Evolutionary conservation across 352 stramenopile species (phyloP).

Genomic region (Phytophthora macrochlamydospora): DNA sequence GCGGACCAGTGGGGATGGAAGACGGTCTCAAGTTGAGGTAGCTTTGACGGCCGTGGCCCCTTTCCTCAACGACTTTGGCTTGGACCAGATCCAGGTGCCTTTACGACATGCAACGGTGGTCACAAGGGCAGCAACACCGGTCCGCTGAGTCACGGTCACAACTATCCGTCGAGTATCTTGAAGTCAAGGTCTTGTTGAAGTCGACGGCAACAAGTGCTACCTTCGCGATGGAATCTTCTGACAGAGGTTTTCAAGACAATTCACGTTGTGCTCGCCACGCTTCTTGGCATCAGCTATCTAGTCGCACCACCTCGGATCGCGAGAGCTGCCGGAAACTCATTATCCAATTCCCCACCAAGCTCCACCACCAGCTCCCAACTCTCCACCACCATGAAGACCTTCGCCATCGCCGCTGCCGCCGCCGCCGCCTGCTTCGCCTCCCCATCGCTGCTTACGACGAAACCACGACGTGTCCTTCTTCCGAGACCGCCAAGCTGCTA

Average conservation of each 20-base stretch:
- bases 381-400: conserved; percentile 47
- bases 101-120: conserved; percentile 23
- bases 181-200: neutral
- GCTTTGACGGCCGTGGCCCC: neutral
- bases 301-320: too few species aligned
- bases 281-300: neutral
- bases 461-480: conserved; percentile 28
- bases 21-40: conserved; percentile 1
- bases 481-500: conserved; percentile 41
- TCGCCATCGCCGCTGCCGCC: conserved; percentile 27
- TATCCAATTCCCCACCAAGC: conserved; percentile 44
- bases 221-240: neutral
- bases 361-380: conserved; percentile 29
- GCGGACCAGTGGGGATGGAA: conserved; percentile 1
- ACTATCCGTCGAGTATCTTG: neutral
- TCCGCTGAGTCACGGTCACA: neutral
- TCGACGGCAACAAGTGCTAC: conserved; percentile 8
- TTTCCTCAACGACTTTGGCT: conserved; percentile 4
- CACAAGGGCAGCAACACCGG: conserved; percentile 5
- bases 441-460: conserved; percentile 33
- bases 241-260: neutral
- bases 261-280: neutral
- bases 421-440: conserved; percentile 30
- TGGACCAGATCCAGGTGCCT: conserved; percentile 12
- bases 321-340: conserved; percentile 24